Conservation (phyloP, 2,329 filamentous ascomycete species). For the Arthrobotrys musiformis region DNA sequence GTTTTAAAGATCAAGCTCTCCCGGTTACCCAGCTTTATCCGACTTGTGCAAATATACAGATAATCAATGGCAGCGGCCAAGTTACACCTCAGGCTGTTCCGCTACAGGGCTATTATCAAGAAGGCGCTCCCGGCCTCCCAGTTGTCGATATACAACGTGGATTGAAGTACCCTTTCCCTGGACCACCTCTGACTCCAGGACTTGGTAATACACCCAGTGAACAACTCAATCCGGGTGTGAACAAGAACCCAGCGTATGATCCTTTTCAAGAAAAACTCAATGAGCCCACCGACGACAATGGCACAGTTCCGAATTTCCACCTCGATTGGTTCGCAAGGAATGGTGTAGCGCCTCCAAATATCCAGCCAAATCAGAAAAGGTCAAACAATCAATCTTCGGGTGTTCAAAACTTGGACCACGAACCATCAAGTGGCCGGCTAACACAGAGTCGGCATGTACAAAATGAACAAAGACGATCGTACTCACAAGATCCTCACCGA, state of each 20-base stretch:
- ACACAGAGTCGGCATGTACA: too few relatives aligned
- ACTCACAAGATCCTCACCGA: too few relatives aligned
- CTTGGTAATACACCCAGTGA: constrained; percentile 21
- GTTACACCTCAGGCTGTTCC: constrained; percentile 7
- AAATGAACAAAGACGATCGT: too few relatives aligned
- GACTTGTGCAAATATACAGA: constrained; percentile 23
- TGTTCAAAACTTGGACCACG: too few relatives aligned
- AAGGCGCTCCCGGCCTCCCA: background rate
- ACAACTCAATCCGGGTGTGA: constrained; percentile 24
- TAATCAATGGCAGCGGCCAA: constrained; percentile 8
- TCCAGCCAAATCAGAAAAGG: too few relatives aligned
- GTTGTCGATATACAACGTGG: background rate
- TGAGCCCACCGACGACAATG: too few relatives aligned
- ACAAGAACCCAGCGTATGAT: constrained; percentile 14
- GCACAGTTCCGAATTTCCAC: too few relatives aligned
- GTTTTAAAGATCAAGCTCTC: background rate
- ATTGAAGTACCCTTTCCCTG: constrained; percentile 3
- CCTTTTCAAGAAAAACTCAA: constrained; percentile 1
- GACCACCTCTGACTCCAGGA: constrained; percentile 15
- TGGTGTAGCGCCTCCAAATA: too few relatives aligned
- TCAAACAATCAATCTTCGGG: too few relatives aligned
- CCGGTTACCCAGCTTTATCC: constrained; percentile 17
- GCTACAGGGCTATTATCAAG: constrained; percentile 1
- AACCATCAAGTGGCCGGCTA: too few relatives aligned
- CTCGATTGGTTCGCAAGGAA: too few relatives aligned